Conservation (phyloP, 257 asterid species). For the Linderniella brevidens region DNA sequence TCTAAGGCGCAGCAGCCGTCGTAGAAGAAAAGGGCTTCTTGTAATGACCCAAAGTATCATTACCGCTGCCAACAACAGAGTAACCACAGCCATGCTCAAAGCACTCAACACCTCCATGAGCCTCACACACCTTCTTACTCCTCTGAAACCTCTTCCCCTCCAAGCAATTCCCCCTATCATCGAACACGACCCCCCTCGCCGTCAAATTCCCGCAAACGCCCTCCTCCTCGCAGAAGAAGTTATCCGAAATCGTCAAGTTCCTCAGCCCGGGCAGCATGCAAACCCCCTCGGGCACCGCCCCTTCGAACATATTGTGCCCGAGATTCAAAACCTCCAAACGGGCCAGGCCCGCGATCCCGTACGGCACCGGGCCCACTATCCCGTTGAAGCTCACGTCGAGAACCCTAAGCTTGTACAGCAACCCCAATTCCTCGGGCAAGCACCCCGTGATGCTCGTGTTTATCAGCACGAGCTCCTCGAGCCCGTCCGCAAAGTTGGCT, state of each 20-base stretch:
- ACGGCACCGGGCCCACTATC: slow-evolving; percentile 28
- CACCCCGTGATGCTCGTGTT: slow-evolving; percentile 37
- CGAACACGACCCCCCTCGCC: background rate
- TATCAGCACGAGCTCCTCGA: slow-evolving; percentile 36
- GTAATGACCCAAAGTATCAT: too few species aligned
- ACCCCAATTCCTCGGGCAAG: slow-evolving; percentile 36
- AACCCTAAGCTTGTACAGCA: slow-evolving; percentile 28
- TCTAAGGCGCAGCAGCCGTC: too few species aligned
- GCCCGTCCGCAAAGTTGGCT: slow-evolving; percentile 30
- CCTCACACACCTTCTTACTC: slow-evolving; percentile 35
- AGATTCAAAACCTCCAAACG: slow-evolving; percentile 31
- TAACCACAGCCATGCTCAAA: too few species aligned
- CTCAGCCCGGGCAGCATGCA: slow-evolving; percentile 39
- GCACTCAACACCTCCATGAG: background rate
- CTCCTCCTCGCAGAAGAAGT: slow-evolving; percentile 27
- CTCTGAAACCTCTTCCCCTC: slow-evolving; percentile 51
- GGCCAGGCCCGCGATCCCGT: slow-evolving; percentile 25
- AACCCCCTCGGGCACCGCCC: slow-evolving; percentile 24
- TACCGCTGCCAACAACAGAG: too few species aligned
- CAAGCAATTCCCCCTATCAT: slow-evolving; percentile 63
- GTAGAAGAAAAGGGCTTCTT: too few species aligned
- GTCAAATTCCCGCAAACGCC: background rate
- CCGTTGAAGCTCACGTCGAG: slow-evolving; percentile 34
- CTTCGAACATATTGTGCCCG: slow-evolving; percentile 30
- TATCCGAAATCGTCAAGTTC: slow-evolving; percentile 32